These are phyloP conservation scores for Westerdykella aurantiaca DNA, from an alignment of 2,329 filamentous ascomycete species.

Conservation along the genomic window DNA sequence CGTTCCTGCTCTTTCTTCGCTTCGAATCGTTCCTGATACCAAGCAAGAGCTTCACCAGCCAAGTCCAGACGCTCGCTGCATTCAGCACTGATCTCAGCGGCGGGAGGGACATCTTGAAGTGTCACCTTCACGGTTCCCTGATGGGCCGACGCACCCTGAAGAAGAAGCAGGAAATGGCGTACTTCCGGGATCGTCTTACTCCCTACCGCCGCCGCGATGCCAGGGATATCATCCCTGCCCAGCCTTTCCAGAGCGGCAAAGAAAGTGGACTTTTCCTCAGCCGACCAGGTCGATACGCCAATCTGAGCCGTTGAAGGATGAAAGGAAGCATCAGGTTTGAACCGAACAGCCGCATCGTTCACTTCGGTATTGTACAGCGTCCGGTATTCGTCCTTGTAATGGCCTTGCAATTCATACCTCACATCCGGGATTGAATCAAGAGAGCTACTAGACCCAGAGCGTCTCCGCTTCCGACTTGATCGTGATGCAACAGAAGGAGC, in stretches of 20 bases:
- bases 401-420: constrained; percentile 30
- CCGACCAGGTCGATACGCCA: constrained; percentile 65
- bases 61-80: constrained; percentile 62
- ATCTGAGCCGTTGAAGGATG: constrained; percentile 47
- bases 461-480: constrained; percentile 21
- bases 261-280: constrained; percentile 63
- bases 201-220: constrained; percentile 57
- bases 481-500: constrained; percentile 4
- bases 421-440: constrained; percentile 10
- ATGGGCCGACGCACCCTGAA: constrained; percentile 49
- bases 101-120: constrained; percentile 60
- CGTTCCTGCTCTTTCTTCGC: constrained; percentile 53
- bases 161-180: constrained; percentile 59
- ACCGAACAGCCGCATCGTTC: constrained; percentile 12
- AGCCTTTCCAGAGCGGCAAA: constrained; percentile 61
- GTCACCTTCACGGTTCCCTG: constrained; percentile 31
- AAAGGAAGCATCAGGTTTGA: constrained; percentile 5
- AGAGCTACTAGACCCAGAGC: constrained; percentile 12
- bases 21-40: constrained; percentile 60
- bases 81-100: constrained; percentile 62
- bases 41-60: constrained; percentile 60
- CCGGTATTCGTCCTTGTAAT: constrained; percentile 44
- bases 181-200: constrained; percentile 74
- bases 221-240: constrained; percentile 56
- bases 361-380: constrained; percentile 31